Conservation (phyloP, 2,329 filamentous ascomycete genomes). For the Chaetomiaceae sp. region DNA sequence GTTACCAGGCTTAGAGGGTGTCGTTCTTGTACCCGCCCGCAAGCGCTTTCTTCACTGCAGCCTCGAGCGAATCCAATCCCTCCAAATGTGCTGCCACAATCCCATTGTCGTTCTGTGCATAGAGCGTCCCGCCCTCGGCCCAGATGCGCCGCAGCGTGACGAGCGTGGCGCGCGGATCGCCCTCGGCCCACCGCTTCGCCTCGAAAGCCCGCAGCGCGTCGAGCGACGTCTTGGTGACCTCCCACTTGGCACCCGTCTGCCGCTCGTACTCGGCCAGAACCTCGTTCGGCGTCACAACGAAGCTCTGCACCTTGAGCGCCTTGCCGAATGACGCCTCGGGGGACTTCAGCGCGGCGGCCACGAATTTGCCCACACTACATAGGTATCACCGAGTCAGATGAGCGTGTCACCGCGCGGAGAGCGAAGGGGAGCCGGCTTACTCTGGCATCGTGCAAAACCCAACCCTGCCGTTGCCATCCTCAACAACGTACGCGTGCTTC, state of each 20-base stretch:
- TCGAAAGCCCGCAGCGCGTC: slow-evolving; percentile 51
- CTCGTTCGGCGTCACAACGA: slow-evolving; percentile 56
- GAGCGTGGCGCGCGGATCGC: slow-evolving; percentile 44
- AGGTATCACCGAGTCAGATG: slow-evolving; percentile 1
- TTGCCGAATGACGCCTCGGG: slow-evolving; percentile 47
- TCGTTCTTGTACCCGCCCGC: slow-evolving; percentile 22
- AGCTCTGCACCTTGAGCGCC: slow-evolving; percentile 63
- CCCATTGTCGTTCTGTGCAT: slow-evolving; percentile 61
- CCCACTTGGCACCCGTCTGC: slow-evolving; percentile 56
- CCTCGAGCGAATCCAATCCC: slow-evolving; percentile 46
- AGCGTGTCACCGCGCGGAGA: neutral
- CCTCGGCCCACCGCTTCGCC: slow-evolving; percentile 50
- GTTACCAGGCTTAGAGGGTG: slow-evolving; percentile 15
- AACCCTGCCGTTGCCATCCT: slow-evolving; percentile 54
- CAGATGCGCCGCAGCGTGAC: slow-evolving; percentile 64
- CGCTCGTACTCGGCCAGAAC: slow-evolving; percentile 63
- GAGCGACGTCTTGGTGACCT: slow-evolving; percentile 46
- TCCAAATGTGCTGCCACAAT: slow-evolving; percentile 44
- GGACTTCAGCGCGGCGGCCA: slow-evolving; percentile 56
- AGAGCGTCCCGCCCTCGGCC: slow-evolving; percentile 65
- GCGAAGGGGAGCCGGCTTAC: slow-evolving; percentile 37
- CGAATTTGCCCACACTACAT: slow-evolving; percentile 56
- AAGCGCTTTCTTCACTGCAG: slow-evolving; percentile 24
- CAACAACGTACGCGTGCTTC: slow-evolving; percentile 56
- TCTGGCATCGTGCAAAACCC: slow-evolving; percentile 67